phyloP scores from a whole-genome alignment of 2,329 filamentous ascomycete species.

The Akanthomyces muscarius region DNA sequence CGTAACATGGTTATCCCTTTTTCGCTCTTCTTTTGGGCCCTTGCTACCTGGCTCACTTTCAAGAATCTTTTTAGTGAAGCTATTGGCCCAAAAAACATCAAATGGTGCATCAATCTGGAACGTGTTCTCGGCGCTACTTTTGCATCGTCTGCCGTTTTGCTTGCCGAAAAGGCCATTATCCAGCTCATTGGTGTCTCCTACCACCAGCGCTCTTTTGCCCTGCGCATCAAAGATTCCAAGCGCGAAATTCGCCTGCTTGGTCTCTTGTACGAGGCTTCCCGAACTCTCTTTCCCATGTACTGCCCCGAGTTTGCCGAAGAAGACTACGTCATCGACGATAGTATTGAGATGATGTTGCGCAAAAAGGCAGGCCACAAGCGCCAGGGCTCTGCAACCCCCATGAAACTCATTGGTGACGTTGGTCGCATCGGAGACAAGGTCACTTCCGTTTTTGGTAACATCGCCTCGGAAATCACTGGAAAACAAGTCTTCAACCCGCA shows the following conservation, averaged over 20 bases:
- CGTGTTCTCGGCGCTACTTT: conserved; percentile 64
- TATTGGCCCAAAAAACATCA: conserved; percentile 30
- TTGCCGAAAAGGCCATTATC: conserved; percentile 74
- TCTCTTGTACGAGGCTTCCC: conserved; percentile 84
- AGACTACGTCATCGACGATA: conserved; percentile 87
- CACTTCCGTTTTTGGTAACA: conserved; percentile 86
- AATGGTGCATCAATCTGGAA: conserved; percentile 57
- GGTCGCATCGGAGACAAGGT: conserved; percentile 88
- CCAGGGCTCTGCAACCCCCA: conserved; percentile 66
- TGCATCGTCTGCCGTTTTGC: conserved; percentile 64
- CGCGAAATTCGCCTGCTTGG: conserved; percentile 76
- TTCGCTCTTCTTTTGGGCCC: conserved; percentile 65
- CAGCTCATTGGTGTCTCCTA: conserved; percentile 83
- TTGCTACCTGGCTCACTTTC: conserved; percentile 60
- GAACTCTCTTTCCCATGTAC: conserved; percentile 85
- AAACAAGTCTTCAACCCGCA: conserved; percentile 94
- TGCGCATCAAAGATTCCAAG: conserved; percentile 85
- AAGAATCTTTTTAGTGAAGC: conserved; percentile 45
- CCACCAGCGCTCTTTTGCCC: conserved; percentile 78
- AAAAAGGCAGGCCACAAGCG: conserved; percentile 48
- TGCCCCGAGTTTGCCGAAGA: conserved; percentile 87
- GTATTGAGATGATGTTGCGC: conserved; percentile 63
- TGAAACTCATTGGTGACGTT: conserved; percentile 72
- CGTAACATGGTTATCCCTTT: conserved; percentile 61
- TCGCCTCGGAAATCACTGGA: conserved; percentile 91